Evolutionary conservation across 805 yeast species (phyloP), one percentile per base, ranked within the genome.

Genomic region (Ogataea chonburiensis): DNA sequence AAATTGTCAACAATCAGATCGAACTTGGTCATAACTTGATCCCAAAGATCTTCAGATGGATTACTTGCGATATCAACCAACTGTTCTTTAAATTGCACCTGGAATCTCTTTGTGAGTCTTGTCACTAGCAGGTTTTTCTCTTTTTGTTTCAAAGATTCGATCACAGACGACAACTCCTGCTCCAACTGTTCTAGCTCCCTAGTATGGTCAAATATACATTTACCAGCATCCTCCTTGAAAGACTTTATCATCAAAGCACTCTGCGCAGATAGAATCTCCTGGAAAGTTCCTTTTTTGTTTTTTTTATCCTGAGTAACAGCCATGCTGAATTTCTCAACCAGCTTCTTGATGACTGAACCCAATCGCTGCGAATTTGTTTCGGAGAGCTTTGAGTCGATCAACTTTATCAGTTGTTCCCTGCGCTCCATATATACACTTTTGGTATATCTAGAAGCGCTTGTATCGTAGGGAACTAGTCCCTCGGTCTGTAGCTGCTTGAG

Each of bases 391-490:
- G 53, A 46, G 46, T 77, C 74, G 28, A 88, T 63, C 37, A 71
- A 73, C 7, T 58, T 58, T 3, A 52, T 40, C 34, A 93, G 67
- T 10, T 64, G 67, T 1, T 43, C 49, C 38, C 82, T 71, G 55
- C 82, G 82, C 35, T 79, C 81, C 26, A 67, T 53, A 57, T 84
- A 93, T 2, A 89, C 94, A 2, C 71, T 41, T 24, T 66, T 59
- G 34, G 77, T 71, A 56, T 93, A 93, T 38, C 88, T 77, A 1
- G 93, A 72, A 2, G 98, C 98, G 39, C 71, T 69, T 4, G 65
- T 50, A 53, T 87, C 95, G 58, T 77, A 91, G 9, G 62, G 55
- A 0, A 60, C 64, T 10, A 87, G 50, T 2, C 79, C 70, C 3
- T 61, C 57, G 2, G 61, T 46, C 28, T 77, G 68, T 24, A 84